Evolutionary conservation across 192 early-diverging fungal genomes (phyloP), one percentile per base, ranked within the genome.

Genomic region (Coemansia sp.): DNA sequence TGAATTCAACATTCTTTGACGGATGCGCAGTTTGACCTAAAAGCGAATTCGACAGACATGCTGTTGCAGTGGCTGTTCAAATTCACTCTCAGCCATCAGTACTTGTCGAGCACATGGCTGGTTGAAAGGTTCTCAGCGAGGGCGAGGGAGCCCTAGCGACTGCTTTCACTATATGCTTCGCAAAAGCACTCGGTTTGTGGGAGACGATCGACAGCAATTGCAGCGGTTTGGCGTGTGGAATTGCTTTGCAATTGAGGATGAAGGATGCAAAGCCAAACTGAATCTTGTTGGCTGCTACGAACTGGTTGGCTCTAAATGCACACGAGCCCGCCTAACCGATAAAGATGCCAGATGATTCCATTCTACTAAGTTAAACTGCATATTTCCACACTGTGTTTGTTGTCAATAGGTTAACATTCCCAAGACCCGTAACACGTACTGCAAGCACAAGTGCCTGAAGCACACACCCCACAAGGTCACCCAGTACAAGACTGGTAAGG

Each of bases 401-500:
- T 40, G 11, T 40, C 11, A 48, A 45, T 82, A 82, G 96, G 96
- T 98, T 85, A 96, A 98, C 91, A 92, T 98, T 74, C 95, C 96
- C 79, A 98, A 99, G 88, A 97, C 94, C 87, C 89, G 97, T 78
- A 99, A 99, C 90, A 98, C 97, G 82, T 98, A 89, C 92, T 99
- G 97, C 91, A 96, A 96, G 90, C 92, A 95, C 83, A 88, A 88
- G 80, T 99, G 95, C 91, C 87, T 86, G 78, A 97, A 96, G 92
- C 97, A 99, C 93, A 99, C 95, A 66, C 92, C 94, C 57, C 97
- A 99, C 94, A 98, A 98, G 91, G 97, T 98, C 62, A 91, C 97
- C 73, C 97, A 99, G 87, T 98, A 99, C 95, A 99, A 98, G 94
- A 94, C 92, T 65, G 97, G 97, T 71, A 97, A 99, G 91, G 95